phyloP scores from a whole-genome alignment of 108 stramenopile genomes.

The Nitzschia sp. region DNA sequence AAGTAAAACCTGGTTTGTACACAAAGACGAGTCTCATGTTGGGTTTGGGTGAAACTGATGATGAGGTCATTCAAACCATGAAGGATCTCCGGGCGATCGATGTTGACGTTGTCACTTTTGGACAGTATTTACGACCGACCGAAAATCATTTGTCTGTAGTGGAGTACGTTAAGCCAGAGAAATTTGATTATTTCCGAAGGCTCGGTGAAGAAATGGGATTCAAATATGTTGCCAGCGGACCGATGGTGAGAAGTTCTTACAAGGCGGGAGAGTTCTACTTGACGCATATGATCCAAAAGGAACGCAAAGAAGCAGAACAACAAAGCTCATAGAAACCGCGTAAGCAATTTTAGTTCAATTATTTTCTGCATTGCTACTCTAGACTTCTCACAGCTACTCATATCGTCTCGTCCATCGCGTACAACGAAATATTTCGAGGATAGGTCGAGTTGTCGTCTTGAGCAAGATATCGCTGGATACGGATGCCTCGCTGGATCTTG shows the following conservation, averaged over 20 bases:
- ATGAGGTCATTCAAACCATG: slow-evolving; percentile 96
- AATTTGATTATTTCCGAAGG: slow-evolving; percentile 84
- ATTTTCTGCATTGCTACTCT: not conserved
- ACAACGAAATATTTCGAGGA: not conserved
- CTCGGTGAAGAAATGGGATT: slow-evolving; percentile 94
- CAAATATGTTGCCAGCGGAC: slow-evolving; percentile 97
- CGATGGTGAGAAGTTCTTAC: slow-evolving; percentile 96
- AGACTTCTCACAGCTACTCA: not conserved
- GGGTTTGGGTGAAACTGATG: slow-evolving; percentile 97
- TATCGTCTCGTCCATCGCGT: not conserved
- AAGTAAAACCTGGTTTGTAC: slow-evolving; percentile 70
- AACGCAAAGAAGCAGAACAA: slow-evolving; percentile 45
- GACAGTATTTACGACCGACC: slow-evolving; percentile 97
- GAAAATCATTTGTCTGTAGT: slow-evolving; percentile 93
- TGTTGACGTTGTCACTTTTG: slow-evolving; percentile 98
- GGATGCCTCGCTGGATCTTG: slow-evolving; percentile 29
- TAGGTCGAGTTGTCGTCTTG: slow-evolving; percentile 1
- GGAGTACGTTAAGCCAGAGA: slow-evolving; percentile 96
- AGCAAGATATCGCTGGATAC: slow-evolving; percentile 26
- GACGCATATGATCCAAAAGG: slow-evolving; percentile 88
- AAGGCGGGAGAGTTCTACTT: slow-evolving; percentile 97
- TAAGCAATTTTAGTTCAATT: not conserved
- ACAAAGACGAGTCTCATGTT: slow-evolving; percentile 98
- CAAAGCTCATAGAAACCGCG: not conserved
- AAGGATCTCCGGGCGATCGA: slow-evolving; percentile 87